Base-by-base conservation (phyloP, 2,329 filamentous ascomycete species). In the Colletotrichum sp. region DNA sequence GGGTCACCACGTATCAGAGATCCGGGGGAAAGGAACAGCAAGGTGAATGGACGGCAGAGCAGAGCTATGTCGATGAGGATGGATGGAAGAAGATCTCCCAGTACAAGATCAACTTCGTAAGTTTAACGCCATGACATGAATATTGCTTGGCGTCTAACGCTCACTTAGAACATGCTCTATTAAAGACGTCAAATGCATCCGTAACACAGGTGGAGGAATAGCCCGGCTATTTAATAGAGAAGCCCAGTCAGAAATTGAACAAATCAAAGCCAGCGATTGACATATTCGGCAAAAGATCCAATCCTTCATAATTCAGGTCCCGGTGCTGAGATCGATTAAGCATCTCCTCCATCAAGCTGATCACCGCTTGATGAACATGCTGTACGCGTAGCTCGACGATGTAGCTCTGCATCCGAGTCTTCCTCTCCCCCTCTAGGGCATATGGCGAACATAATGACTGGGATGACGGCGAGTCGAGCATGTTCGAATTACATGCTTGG, bases 31-130 rank as follows among this genome's bases (percentile, higher is more conserved):
- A 65, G 21, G 62, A 65, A 21, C 32, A 65, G 34, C 62, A 39
- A 21, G 62, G 62, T 7, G 36, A 32, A 18, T 65, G 62, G 62
- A 65, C 62, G 7, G 62, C 62, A 5, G 62, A 65, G 62, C 62
- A 65, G 15, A 65, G 62, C 24, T 65, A 65, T 10, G 34, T 65
- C 4, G 62, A 65, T 2, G 62, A 65, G 24, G 62, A 65, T 26
- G 62, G 62, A 9, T 65, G 62, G 34, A 65, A 30, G 34, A 65
- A 65, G 34, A 65, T 65, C 34, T 65, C 62, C n/a, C 21, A 65
- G 62, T 65, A 65, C 24, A 65, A 44, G 12, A 52, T 52, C 44
- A 13, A 52, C n/a, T 52, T 52, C n/a, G 44, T 52, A 18, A 2
- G 44, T 52, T 52, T 49, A 12, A 3, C 8, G n/a, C 0, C 10